Percentiles rank a stretch among this genome's conserved stretches.
Evolutionary conservation across 2,329 filamentous ascomycete species (phyloP).

Genomic region (Penicillium freii): DNA sequence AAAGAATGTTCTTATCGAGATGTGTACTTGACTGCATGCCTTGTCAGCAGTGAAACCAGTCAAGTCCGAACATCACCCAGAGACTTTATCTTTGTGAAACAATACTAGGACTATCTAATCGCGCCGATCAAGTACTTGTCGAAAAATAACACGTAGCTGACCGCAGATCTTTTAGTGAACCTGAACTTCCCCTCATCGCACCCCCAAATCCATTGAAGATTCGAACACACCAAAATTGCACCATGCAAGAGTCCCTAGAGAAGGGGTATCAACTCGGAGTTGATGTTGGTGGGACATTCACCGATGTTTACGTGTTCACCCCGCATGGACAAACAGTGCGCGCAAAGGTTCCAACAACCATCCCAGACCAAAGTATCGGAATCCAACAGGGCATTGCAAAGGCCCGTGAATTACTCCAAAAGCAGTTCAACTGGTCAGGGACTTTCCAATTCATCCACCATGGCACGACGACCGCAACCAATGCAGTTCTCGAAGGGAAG

Average conservation of each 20-base stretch:
- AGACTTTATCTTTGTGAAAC: too few relatives aligned
- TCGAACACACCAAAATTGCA: neutral
- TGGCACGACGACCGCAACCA: slow-evolving; percentile 51
- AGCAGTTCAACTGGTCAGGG: slow-evolving; percentile 44
- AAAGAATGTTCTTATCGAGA: too few relatives aligned
- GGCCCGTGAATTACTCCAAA: slow-evolving; percentile 40
- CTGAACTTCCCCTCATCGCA: neutral
- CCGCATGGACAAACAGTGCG: slow-evolving; percentile 45
- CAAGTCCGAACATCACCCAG: too few relatives aligned
- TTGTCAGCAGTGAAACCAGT: too few relatives aligned
- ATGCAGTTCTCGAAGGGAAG: slow-evolving; percentile 52
- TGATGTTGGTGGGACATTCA: slow-evolving; percentile 46
- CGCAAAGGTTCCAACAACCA: slow-evolving; percentile 49
- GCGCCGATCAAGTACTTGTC: too few relatives aligned
- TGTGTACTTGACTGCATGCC: too few relatives aligned
- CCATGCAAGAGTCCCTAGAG: neutral
- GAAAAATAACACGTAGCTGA: too few relatives aligned
- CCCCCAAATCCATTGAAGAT: neutral
- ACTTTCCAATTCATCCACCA: slow-evolving; percentile 52
- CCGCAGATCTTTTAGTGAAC: neutral
- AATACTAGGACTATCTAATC: too few relatives aligned
- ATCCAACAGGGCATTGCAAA: slow-evolving; percentile 48
- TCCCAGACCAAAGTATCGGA: slow-evolving; percentile 48
- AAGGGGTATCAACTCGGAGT: slow-evolving; percentile 24
- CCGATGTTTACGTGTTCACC: slow-evolving; percentile 50